These are phyloP conservation scores for Speleostelium caveatum DNA, from an alignment of 78 protist species.

Conservation along the genomic window DNA sequence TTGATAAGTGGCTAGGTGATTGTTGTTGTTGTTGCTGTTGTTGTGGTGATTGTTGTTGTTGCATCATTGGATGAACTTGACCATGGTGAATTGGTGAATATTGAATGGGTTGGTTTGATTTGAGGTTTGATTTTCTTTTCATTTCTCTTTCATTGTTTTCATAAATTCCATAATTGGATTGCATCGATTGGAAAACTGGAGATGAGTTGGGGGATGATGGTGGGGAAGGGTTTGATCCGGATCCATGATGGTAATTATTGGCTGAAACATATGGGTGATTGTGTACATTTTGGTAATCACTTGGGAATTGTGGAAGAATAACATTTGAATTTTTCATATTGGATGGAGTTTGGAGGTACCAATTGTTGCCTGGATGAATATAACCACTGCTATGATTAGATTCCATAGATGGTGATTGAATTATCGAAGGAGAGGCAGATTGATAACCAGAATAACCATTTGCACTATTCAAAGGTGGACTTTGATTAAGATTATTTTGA, in stretches of 20 bases:
- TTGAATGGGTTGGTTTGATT: background rate
- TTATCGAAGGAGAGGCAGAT: too few relatives aligned
- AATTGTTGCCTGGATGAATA: too few relatives aligned
- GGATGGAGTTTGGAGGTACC: too few relatives aligned
- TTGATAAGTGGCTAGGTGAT: background rate
- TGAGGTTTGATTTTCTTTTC: constrained; percentile 1
- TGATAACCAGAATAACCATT: background rate
- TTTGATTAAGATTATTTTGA: background rate
- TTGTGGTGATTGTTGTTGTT: background rate
- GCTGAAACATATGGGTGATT: background rate
- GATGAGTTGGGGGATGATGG: background rate
- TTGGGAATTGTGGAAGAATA: background rate
- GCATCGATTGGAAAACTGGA: too few relatives aligned
- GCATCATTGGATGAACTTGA: background rate
- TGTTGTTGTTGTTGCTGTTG: constrained; percentile 17
- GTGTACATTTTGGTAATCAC: background rate
- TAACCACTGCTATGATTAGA: too few relatives aligned
- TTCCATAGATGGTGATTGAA: too few relatives aligned
- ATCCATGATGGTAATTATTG: background rate
- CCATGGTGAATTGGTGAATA: background rate
- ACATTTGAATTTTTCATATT: background rate
- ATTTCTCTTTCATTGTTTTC: background rate
- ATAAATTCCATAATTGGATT: background rate
- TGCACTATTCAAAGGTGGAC: background rate
- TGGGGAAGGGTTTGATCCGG: background rate